Evolutionary conservation across 169 alveolate genomes (phyloP).

Genomic region (Cryptosporidium felis): DNA sequence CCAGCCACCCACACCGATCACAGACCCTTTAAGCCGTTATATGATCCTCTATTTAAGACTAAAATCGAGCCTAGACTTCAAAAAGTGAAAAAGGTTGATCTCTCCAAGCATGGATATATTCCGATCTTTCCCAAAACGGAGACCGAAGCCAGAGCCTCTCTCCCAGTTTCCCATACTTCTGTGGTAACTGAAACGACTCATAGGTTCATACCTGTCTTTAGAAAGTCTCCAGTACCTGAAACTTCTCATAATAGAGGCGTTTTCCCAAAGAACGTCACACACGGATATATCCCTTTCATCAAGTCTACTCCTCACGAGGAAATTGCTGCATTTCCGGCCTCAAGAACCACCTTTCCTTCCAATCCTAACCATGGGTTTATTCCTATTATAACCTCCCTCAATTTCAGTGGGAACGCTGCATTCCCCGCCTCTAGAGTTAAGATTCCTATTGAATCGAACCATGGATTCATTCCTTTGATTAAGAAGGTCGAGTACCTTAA

Average conservation of each 20-base stretch:
- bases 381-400: neutral
- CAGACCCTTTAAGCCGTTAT: slow-evolving; percentile 7
- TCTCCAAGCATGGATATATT: slow-evolving; percentile 1
- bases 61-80: neutral
- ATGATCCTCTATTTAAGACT: neutral
- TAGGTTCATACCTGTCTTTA: neutral
- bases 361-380: slow-evolving; percentile 9
- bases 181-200: slow-evolving; percentile 1
- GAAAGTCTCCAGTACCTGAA: neutral
- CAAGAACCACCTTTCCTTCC: neutral
- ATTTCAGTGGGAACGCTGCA: neutral
- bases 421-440: slow-evolving; percentile 15
- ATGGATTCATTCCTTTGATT: slow-evolving; percentile 3
- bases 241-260: neutral
- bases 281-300: neutral
- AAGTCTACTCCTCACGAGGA: neutral
- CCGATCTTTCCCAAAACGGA: neutral
- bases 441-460: neutral
- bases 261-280: neutral
- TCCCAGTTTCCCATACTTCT: slow-evolving; percentile 18
- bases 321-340: slow-evolving; percentile 17
- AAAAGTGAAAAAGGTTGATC: neutral
- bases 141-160: neutral
- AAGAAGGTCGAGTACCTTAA: neutral
- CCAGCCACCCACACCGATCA: slow-evolving; percentile 67